Base-by-base conservation (phyloP, 2,329 filamentous ascomycete species). In the Geosmithia putterillii region DNA sequence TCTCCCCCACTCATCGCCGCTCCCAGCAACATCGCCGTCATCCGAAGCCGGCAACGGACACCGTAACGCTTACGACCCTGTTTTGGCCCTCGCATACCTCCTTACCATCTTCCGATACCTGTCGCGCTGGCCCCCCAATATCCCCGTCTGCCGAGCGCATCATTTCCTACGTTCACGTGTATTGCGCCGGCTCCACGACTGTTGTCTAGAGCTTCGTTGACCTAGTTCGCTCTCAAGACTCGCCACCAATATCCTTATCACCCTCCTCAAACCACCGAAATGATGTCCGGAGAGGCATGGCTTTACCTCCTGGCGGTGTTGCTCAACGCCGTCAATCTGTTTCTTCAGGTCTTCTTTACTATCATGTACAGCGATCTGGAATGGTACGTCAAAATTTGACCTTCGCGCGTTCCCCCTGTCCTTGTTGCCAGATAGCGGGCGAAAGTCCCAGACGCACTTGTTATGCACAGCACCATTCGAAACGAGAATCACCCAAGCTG, bases 321-420 rank as follows among this genome's bases (percentile, higher is more conserved):
- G 64, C 94, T 98, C 74, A 98, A 98, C 73, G 92, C 92, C 72
- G 89, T 98, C 79, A 98, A 98, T 75, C 79, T 98, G 60, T 98
- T 98, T 69, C 77, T 98, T 46, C 94, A 98, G 73, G 92, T 98
- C 57, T 98, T 98, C 78, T 98, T 98, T 73, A 98, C 92, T 46
- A 98, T 98, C 62, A 98, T 98, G 94, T 98, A 96, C 72, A 95
- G 87, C 67, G 92, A 98, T 76, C 70, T 98, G 58, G 92, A 98
- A 83, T 98, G 92, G 89, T 94, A 72, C 59, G 86, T 74, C 7
- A 38, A 38, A 38, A 20, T 15, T 20, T 38, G 35, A 32, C 28
- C 10, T 14, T 9, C 28, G 28, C 28, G 28, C 28, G 15, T 32
- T 25, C n/a, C 41, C 42, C 43, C 18, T 21, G 12, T 18, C 14